Base-by-base conservation (phyloP, 495 filamentous ascomycete genomes). In the Chaetomidium leptoderma region DNA sequence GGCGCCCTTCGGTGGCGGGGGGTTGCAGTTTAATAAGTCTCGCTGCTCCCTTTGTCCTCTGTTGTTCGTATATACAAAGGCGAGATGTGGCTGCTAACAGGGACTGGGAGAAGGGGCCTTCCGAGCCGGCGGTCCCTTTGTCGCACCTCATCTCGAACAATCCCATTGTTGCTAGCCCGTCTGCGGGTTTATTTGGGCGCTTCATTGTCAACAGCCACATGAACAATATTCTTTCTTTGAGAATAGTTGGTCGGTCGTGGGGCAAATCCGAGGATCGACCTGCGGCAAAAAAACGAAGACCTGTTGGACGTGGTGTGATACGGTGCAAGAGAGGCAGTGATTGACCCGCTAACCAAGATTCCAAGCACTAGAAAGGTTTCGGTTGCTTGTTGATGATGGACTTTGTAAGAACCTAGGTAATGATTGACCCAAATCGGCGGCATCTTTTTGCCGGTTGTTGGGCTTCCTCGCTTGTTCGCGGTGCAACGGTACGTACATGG, bases 271-370 rank as follows among this genome's bases (percentile, higher is more conserved):
- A 46, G 26, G 26, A 29, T 46, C 26, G 14, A 29, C 14, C 30
- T 46, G 44, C 6, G 24, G 14, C 26, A 17, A 29, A 29, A 8
- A 29, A 8, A 4, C 1, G 5, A 13, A 24, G 26, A 7, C 8
- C 8, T 19, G n/a, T 39, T 39, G 16, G 7, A 13, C 24, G 2
- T 46, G 44, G 24, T 8, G 24, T n/a, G 17, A 29, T 29, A 17
- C 26, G 13, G 2, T 29, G 14, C 10, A 21, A 40, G 14, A 23
- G 13, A 37, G 39, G n/a, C n/a, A 26, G 39, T 58, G 36, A 49
- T 35, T 49, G 46, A 30, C 29, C 26, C 23, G 6, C 29, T 49
- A 23, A n/a, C 46, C 46, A 49, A 49, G 46, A 10, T 33, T 49
- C 7, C 17, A 10, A 36, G 33, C 14, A 36, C 9, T 4, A 11